These are phyloP conservation scores for Candolleomyces efflorescens DNA, from an alignment of 768 basidiomycete genomes.

Conservation along the genomic window DNA sequence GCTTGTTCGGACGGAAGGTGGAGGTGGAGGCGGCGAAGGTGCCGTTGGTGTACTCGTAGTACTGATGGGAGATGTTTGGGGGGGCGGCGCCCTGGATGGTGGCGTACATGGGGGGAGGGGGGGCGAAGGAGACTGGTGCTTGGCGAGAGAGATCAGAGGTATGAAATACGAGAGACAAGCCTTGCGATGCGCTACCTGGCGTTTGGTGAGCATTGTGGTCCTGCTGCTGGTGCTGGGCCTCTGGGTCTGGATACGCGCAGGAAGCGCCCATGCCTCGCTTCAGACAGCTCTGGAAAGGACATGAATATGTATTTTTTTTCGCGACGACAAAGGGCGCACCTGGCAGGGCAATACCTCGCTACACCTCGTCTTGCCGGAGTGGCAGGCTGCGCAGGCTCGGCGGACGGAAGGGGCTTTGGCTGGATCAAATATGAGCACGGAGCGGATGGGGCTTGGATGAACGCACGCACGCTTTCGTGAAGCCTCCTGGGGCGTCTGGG, in stretches of 20 bases:
- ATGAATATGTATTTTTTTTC: too few relatives aligned
- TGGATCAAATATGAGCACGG: constrained; percentile 24
- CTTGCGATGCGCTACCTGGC: constrained; percentile 23
- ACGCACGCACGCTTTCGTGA: constrained; percentile 57
- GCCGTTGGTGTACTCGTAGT: constrained; percentile 74
- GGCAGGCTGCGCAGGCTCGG: constrained; percentile 76
- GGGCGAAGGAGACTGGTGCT: constrained; percentile 37
- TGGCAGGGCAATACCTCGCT: constrained; percentile 81
- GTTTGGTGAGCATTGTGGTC: constrained; percentile 37
- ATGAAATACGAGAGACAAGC: background rate
- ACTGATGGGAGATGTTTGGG: constrained; percentile 54
- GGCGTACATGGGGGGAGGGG: constrained; percentile 47
- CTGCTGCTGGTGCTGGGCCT: constrained; percentile 30
- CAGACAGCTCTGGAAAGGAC: constrained; percentile 61
- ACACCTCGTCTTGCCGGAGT: constrained; percentile 79
- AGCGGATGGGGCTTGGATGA: constrained; percentile 11
- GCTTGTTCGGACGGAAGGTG: constrained; percentile 76
- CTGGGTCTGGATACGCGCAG: constrained; percentile 79
- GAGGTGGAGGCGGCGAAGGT: constrained; percentile 68
- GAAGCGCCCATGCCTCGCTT: constrained; percentile 70
- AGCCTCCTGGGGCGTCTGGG: constrained; percentile 26
- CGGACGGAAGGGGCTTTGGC: constrained; percentile 81
- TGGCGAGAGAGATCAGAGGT: constrained; percentile 14
- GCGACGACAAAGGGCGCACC: constrained; percentile 29
- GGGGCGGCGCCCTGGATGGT: constrained; percentile 37